Evolutionary conservation across 106 monocot species (phyloP).

Genomic region (Narthecium ossifragum): DNA sequence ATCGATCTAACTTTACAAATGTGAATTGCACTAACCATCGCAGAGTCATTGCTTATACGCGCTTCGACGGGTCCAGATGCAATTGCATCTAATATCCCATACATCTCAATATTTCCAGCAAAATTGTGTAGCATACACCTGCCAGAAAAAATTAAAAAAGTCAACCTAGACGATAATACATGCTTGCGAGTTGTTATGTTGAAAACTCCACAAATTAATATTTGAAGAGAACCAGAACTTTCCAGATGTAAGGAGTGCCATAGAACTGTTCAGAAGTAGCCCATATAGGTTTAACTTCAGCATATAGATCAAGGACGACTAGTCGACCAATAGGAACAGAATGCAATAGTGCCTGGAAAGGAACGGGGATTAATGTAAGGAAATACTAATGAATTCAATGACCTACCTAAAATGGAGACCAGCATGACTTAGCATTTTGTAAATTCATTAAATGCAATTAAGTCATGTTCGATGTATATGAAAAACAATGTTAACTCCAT

Average conservation of each 20-base stretch:
- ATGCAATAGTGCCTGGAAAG: constrained; percentile 52
- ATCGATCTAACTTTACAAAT: background rate
- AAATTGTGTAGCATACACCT: constrained; percentile 68
- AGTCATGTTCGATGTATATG: too few relatives aligned
- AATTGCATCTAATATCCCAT: constrained; percentile 42
- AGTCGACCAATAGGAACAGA: constrained; percentile 48
- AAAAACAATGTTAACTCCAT: too few relatives aligned
- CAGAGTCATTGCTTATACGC: constrained; percentile 37
- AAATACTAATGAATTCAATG: too few relatives aligned
- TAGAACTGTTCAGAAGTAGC: constrained; percentile 50
- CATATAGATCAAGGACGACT: constrained; percentile 54
- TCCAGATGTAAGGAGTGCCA: constrained; percentile 55
- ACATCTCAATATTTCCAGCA: constrained; percentile 55
- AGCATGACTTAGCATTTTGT: too few relatives aligned
- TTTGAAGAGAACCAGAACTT: constrained; percentile 15
- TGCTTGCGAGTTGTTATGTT: too few relatives aligned
- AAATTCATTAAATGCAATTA: too few relatives aligned
- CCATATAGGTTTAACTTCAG: constrained; percentile 65
- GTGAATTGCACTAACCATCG: constrained; percentile 30
- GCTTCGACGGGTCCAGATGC: constrained; percentile 48
- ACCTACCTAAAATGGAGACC: too few relatives aligned
- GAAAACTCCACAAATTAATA: too few relatives aligned
- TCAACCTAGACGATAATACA: too few relatives aligned
- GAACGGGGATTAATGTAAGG: too few relatives aligned
- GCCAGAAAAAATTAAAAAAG: constrained; percentile 2